Conservation (phyloP, 352 stramenopile genomes). For the Phytophthora sp. region DNA sequence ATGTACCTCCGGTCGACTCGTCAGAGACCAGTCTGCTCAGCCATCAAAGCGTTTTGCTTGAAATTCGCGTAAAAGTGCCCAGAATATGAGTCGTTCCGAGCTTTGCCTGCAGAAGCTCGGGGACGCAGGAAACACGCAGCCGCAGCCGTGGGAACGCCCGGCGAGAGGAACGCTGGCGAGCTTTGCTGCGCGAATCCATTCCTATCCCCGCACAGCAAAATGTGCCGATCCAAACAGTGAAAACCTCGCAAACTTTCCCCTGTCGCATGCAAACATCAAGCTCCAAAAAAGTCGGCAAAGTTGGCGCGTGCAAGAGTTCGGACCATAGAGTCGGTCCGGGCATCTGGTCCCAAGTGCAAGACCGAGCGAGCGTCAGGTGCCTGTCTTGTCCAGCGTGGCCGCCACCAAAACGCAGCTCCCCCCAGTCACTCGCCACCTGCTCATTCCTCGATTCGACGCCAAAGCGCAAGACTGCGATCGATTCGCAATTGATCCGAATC, state of each 20-base stretch:
- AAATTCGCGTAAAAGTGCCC: constrained; percentile 12
- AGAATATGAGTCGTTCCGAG: neutral
- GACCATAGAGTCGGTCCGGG: constrained; percentile 15
- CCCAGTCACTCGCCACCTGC: neutral
- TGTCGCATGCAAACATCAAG: neutral
- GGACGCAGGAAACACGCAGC: constrained; percentile 22
- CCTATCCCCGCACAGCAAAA: constrained; percentile 23
- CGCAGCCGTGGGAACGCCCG: constrained; percentile 1
- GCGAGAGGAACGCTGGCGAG: neutral
- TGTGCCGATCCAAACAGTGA: constrained; percentile 17
- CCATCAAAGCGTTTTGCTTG: constrained; percentile 1
- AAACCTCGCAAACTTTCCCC: constrained; percentile 4
- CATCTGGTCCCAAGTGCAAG: constrained; percentile 22
- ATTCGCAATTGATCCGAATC: neutral
- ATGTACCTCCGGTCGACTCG: too few species aligned
- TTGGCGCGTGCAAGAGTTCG: neutral
- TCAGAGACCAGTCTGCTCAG: constrained; percentile 7
- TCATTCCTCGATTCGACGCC: constrained; percentile 27
- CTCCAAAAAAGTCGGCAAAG: neutral
- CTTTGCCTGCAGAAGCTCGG: neutral
- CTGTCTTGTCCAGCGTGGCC: too few species aligned
- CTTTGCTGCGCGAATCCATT: constrained; percentile 5
- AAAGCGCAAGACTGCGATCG: neutral
- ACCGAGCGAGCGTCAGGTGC: too few species aligned
- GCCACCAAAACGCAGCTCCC: neutral